These are phyloP conservation scores for Lepiota brunneoincarnata DNA, from an alignment of 768 basidiomycete genomes.

Conservation along the genomic window DNA sequence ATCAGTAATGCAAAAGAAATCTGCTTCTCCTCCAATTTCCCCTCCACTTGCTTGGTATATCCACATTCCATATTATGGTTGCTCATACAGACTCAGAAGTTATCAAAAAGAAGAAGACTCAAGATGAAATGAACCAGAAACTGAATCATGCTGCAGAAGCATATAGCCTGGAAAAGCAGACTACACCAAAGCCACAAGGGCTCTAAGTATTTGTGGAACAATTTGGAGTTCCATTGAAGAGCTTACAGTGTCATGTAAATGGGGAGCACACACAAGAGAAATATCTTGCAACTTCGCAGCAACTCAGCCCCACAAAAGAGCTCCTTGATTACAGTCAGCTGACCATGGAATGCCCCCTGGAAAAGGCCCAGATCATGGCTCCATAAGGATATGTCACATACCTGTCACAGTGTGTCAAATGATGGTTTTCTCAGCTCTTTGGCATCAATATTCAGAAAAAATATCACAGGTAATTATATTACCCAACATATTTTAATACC, in stretches of 20 bases:
- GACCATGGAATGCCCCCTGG: slow-evolving; percentile 25
- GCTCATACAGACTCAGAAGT: too few relatives aligned
- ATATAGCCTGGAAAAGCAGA: slow-evolving; percentile 5
- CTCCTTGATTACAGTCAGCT: slow-evolving; percentile 25
- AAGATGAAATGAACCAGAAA: background rate
- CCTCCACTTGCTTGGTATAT: too few relatives aligned
- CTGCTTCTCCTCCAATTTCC: too few relatives aligned
- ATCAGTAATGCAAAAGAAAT: too few relatives aligned
- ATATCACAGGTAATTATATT: too few relatives aligned
- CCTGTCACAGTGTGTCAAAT: too few relatives aligned
- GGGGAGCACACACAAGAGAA: slow-evolving; percentile 16
- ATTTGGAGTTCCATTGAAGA: slow-evolving; percentile 15
- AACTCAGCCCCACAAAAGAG: slow-evolving; percentile 25
- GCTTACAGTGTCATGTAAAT: slow-evolving; percentile 16
- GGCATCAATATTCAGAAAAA: too few relatives aligned
- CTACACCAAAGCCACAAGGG: slow-evolving; percentile 1
- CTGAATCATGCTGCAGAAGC: background rate
- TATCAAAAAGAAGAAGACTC: too few relatives aligned
- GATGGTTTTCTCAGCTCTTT: too few relatives aligned
- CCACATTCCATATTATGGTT: too few relatives aligned
- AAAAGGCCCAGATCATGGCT: slow-evolving; percentile 15
- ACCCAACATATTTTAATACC: too few relatives aligned
- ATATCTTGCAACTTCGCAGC: slow-evolving; percentile 24
- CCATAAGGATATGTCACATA: background rate
- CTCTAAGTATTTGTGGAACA: slow-evolving; percentile 11